phyloP scores from a whole-genome alignment of 805 yeast species.

The Myxozyma sirexii region DNA sequence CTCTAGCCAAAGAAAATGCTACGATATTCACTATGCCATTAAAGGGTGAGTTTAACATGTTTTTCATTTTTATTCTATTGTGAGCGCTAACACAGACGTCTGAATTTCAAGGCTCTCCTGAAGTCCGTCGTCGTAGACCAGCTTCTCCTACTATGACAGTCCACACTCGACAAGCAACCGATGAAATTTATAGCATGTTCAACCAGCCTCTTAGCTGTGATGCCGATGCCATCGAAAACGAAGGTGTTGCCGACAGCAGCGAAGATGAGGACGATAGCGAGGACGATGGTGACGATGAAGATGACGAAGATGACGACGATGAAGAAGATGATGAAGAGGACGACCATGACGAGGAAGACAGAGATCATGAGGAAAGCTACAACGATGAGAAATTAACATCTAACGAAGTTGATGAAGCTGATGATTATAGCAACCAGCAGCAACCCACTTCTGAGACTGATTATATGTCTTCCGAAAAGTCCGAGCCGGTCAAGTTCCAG shows the following conservation, averaged over 20 bases:
- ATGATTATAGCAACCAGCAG: not conserved
- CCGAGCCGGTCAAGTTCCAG: not conserved
- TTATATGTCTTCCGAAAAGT: not conserved
- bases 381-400: not conserved
- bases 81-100: not conserved
- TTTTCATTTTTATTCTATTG: not conserved
- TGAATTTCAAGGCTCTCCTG: slow-evolving; percentile 35
- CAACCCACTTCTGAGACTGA: not conserved
- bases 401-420: not conserved
- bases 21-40: slow-evolving; percentile 48
- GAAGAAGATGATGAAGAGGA: slow-evolving; percentile 16
- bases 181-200: slow-evolving; percentile 76
- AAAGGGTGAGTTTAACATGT: slow-evolving; percentile 43
- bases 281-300: slow-evolving; percentile 25
- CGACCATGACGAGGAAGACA: slow-evolving; percentile 12
- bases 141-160: slow-evolving; percentile 79
- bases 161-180: slow-evolving; percentile 71
- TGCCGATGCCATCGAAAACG: slow-evolving; percentile 24
- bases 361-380: slow-evolving; percentile 10
- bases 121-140: slow-evolving; percentile 40
- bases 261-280: slow-evolving; percentile 32
- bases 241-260: slow-evolving; percentile 36
- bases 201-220: slow-evolving; percentile 52
- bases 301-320: slow-evolving; percentile 24
- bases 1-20: not conserved